Conservation (phyloP, 2,329 filamentous ascomycete genomes). For the Fusarium nurragi region DNA sequence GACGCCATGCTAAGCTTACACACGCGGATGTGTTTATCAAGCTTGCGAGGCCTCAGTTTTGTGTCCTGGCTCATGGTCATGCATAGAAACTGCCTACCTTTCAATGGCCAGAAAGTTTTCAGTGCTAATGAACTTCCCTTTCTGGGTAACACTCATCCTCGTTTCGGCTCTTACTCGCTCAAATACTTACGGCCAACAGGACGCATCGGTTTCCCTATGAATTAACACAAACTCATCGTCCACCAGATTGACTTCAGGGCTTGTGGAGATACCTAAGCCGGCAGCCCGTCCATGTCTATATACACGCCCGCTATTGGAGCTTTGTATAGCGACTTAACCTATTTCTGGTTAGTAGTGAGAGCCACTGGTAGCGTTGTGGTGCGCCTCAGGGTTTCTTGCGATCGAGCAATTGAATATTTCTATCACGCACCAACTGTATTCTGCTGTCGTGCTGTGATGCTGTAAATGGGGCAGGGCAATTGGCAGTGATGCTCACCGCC, state of each 20-base stretch:
- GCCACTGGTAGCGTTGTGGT: conserved; percentile 32
- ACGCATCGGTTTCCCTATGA: conserved; percentile 17
- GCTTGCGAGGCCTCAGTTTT: conserved; percentile 8
- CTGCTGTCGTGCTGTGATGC: conserved; percentile 1
- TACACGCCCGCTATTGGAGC: conserved; percentile 33
- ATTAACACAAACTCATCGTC: conserved; percentile 32
- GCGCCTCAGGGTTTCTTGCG: conserved; percentile 27
- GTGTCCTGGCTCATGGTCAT: not conserved
- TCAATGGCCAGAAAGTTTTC: not conserved
- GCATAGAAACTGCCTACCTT: not conserved
- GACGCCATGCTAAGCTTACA: conserved; percentile 12
- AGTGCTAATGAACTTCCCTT: conserved; percentile 12
- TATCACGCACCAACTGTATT: conserved; percentile 1
- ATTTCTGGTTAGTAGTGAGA: conserved; percentile 36
- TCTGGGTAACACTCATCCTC: conserved; percentile 1
- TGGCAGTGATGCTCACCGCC: conserved; percentile 13
- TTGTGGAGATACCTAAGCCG: conserved; percentile 19
- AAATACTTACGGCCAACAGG: conserved; percentile 21
- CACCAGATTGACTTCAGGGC: conserved; percentile 25
- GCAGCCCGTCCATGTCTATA: conserved; percentile 19
- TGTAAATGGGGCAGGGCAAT: not conserved
- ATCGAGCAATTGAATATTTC: conserved; percentile 6
- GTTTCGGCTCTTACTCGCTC: conserved; percentile 33
- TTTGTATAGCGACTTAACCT: conserved; percentile 23
- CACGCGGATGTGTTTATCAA: not conserved